Base-by-base conservation (phyloP, 2,329 filamentous ascomycete genomes). In the Parastagonospora nodorum region DNA sequence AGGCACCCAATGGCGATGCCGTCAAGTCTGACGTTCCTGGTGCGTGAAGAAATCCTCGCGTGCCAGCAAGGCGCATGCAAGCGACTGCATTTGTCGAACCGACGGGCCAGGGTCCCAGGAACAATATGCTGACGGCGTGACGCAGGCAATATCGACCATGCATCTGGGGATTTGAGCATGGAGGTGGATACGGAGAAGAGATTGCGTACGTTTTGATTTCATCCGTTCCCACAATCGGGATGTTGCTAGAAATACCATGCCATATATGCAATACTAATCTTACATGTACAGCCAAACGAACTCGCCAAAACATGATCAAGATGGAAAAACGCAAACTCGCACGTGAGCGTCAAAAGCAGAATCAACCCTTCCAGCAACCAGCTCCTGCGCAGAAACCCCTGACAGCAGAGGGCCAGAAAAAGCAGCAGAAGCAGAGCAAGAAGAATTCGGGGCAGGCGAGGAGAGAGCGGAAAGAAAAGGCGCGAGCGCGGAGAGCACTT, bases 11-110 rank as follows among this genome's bases (percentile, higher is more conserved):
- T 38, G 32, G 47, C 15, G 43, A 48, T 6, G 37, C 51, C 16
- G 31, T 41, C 7, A 48, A 35, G 38, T 29, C 31, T 10, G 36
- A 32, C 4, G 31, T 28, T 31, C 39, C 48, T 24, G 32, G 45
- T 42, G 48, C 42, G 53, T 60, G n/a, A 44, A 32, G 28, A 7
- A 31, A 10, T n/a, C 10, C 8, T 30, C n/a, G 28, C 44, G 45
- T 19, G 54, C 48, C 3, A 51, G 40, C 19, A 52, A 44, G 29
- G 31, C 31, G 14, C 12, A 41, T 15, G 11, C 19, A 30, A 24
- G 27, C 16, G 16, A 19, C 27, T 12, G 16, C 27, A n/a, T 29
- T 4, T n/a, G 30, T 32, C 30, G 3, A 32, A 32, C 4, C 8
- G n/a, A 32, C 9, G 30, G 4, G 30, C 30, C 30, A 7, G n/a